Evolutionary conservation across 1,284 basidiomycete genomes (phyloP).

Genomic region (Tilletia indica): DNA sequence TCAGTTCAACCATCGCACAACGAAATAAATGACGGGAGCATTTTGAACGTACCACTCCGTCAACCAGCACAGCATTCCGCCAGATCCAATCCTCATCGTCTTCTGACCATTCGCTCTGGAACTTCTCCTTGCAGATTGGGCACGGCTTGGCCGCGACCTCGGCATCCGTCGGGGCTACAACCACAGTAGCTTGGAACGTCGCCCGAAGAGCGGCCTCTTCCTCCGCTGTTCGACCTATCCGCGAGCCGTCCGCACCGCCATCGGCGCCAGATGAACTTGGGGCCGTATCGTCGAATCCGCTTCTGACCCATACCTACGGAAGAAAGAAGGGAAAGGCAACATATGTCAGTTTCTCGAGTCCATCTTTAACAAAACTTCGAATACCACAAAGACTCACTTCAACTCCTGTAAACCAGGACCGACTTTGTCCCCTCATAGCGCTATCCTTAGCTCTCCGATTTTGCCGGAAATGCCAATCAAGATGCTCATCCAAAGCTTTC

Average conservation of each 20-base stretch:
- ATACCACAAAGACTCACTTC: slow-evolving; percentile 60
- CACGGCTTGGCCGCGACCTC: slow-evolving; percentile 83
- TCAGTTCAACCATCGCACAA: not conserved
- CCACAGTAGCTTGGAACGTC: slow-evolving; percentile 61
- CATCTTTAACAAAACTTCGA: not conserved
- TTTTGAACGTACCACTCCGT: slow-evolving; percentile 59
- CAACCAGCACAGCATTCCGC: slow-evolving; percentile 81
- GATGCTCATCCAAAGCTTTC: slow-evolving; percentile 78
- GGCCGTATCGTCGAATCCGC: slow-evolving; percentile 34
- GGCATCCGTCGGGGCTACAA: slow-evolving; percentile 73
- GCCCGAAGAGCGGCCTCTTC: slow-evolving; percentile 67
- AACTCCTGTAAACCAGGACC: slow-evolving; percentile 82
- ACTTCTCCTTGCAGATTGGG: slow-evolving; percentile 91
- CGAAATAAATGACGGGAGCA: not conserved
- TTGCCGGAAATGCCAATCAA: slow-evolving; percentile 96
- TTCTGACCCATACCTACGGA: slow-evolving; percentile 20
- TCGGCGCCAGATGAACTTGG: slow-evolving; percentile 32
- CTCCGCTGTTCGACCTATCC: slow-evolving; percentile 72
- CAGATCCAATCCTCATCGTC: slow-evolving; percentile 99
- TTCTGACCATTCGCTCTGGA: slow-evolving; percentile 89
- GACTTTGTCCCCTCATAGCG: slow-evolving; percentile 78
- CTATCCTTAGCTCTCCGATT: slow-evolving; percentile 85
- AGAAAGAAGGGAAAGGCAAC: not conserved
- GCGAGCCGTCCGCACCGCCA: slow-evolving; percentile 1
- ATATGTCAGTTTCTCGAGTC: not conserved